A percentile compares a stretch with the other conserved stretches of the same genome.
Conservation (phyloP, 108 stramenopile genomes). For the Nannochloropsis oceanica region DNA sequence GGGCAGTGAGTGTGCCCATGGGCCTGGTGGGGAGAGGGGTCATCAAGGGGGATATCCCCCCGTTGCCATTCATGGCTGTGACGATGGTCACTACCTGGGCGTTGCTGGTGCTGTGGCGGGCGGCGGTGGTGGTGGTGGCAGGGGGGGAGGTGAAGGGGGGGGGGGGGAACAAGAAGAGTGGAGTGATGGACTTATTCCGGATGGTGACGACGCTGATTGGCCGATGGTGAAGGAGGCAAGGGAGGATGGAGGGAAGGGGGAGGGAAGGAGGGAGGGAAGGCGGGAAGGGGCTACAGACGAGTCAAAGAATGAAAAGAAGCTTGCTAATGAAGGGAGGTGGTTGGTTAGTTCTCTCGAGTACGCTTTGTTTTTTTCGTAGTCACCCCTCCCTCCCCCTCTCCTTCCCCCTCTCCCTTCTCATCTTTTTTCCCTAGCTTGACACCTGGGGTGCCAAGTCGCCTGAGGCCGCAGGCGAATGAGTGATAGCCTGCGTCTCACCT, state of each 20-base stretch:
- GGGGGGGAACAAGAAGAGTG: conserved; percentile 8
- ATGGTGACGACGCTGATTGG: conserved; percentile 23
- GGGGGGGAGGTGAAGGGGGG: not conserved
- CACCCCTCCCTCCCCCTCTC: too few species aligned
- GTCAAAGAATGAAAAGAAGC: too few species aligned
- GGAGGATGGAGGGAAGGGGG: not conserved
- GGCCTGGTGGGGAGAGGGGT: conserved; percentile 3
- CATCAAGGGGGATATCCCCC: conserved; percentile 17
- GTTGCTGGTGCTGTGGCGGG: conserved; percentile 7
- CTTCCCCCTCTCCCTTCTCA: too few species aligned
- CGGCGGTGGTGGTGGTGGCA: conserved; percentile 3
- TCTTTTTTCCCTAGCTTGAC: too few species aligned
- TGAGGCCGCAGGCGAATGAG: too few species aligned
- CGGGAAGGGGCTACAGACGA: too few species aligned
- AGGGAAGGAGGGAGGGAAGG: too few species aligned
- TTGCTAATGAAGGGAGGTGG: too few species aligned
- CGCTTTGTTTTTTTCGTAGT: too few species aligned
- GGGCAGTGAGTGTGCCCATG: conserved; percentile 8
- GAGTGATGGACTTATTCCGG: conserved; percentile 12
- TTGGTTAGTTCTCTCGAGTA: too few species aligned
- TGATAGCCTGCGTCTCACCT: too few species aligned
- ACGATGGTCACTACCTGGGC: not conserved
- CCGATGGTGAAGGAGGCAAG: not conserved
- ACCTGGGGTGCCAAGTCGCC: too few species aligned
- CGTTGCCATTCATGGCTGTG: conserved; percentile 2